These are phyloP conservation scores for Saccharomycopsis guyanensis DNA, from an alignment of 805 yeast species.

Conservation along the genomic window DNA sequence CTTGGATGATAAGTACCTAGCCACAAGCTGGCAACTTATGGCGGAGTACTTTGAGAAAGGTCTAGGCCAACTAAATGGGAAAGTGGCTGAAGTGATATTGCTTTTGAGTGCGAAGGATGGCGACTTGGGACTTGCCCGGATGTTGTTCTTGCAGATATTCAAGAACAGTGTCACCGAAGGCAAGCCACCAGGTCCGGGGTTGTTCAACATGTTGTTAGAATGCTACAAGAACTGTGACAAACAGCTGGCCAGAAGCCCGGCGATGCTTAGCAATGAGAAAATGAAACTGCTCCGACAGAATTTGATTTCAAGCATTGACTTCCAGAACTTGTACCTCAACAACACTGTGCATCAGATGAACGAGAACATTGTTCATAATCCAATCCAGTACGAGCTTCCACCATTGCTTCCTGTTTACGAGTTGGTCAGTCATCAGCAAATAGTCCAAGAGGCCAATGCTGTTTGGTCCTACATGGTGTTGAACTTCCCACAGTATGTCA, in stretches of 20 bases:
- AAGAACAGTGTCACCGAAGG: conserved; percentile 29
- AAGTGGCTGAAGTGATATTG: conserved; percentile 60
- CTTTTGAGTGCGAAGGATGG: conserved; percentile 74
- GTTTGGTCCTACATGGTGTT: conserved; percentile 52
- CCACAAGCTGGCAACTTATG: conserved; percentile 73
- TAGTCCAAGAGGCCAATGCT: conserved; percentile 73
- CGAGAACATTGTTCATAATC: conserved; percentile 13
- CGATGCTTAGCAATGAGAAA: conserved; percentile 35
- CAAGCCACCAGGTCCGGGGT: conserved; percentile 11
- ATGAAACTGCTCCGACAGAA: conserved; percentile 43
- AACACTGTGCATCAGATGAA: conserved; percentile 1
- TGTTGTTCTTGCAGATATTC: conserved; percentile 43
- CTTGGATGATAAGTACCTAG: conserved; percentile 37
- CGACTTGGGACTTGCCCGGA: conserved; percentile 37
- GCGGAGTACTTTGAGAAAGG: conserved; percentile 46
- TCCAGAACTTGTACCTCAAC: conserved; percentile 20
- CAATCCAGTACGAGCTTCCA: conserved; percentile 28
- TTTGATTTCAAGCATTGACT: conserved; percentile 36
- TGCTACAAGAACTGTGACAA: conserved; percentile 15
- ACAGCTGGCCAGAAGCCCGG: conserved; percentile 25
- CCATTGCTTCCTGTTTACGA: conserved; percentile 65
- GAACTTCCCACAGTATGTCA: conserved; percentile 37
- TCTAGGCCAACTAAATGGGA: conserved; percentile 28
- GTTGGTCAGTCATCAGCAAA: conserved; percentile 33
- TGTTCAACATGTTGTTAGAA: conserved; percentile 17